Percentiles rank a stretch among this genome's conserved stretches.
Conservation (phyloP, 805 yeast species). For the Candida loeiensis region DNA sequence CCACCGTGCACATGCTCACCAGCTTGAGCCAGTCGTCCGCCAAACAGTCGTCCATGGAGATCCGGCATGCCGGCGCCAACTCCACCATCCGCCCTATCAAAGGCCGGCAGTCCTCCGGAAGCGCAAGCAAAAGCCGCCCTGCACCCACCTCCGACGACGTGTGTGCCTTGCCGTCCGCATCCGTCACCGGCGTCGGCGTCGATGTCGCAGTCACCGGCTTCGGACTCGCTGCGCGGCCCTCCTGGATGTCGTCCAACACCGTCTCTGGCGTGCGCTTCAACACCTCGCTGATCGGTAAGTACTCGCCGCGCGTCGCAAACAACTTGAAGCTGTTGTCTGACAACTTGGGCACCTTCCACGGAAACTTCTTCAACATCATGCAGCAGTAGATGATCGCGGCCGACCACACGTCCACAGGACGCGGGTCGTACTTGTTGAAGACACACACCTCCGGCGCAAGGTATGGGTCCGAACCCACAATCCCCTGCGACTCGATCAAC, state of each 20-base stretch:
- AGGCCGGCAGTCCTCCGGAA: slow-evolving; percentile 66
- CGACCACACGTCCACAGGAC: slow-evolving; percentile 94
- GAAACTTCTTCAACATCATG: slow-evolving; percentile 87
- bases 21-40: slow-evolving; percentile 64
- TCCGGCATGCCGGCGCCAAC: slow-evolving; percentile 81
- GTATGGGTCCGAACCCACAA: slow-evolving; percentile 86
- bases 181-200: slow-evolving; percentile 11
- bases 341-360: slow-evolving; percentile 89
- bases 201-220: slow-evolving; percentile 17
- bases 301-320: slow-evolving; percentile 73
- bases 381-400: slow-evolving; percentile 88
- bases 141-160: slow-evolving; percentile 70
- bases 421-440: slow-evolving; percentile 78
- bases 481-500: slow-evolving; percentile 73
- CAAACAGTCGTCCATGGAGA: slow-evolving; percentile 75
- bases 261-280: slow-evolving; percentile 50
- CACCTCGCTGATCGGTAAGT: slow-evolving; percentile 55
- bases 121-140: slow-evolving; percentile 62
- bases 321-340: slow-evolving; percentile 79
- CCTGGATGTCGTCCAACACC: slow-evolving; percentile 13
- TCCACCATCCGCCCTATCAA: slow-evolving; percentile 75
- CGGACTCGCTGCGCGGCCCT: slow-evolving; percentile 14
- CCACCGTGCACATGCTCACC: slow-evolving; percentile 67
- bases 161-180: slow-evolving; percentile 41
- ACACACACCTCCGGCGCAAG: slow-evolving; percentile 90